Evolutionary conservation across 805 yeast species (phyloP).

Genomic region (Spathaspora hagerdaliae): DNA sequence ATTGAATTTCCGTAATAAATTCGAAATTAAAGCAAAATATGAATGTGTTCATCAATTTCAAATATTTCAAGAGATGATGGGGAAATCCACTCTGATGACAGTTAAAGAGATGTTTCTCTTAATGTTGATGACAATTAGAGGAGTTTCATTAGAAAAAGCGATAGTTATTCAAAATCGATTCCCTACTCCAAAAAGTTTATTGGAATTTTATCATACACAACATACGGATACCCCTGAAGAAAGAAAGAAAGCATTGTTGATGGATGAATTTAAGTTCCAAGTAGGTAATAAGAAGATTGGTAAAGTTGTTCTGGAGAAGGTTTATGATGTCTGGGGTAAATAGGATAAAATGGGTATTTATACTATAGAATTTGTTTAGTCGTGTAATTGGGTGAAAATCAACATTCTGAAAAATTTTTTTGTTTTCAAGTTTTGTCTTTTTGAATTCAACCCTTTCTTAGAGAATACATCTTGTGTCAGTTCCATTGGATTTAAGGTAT

Average conservation of each 20-base stretch:
- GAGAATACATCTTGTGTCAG: no score
- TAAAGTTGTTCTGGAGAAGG: constrained; percentile 44
- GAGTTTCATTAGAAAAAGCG: constrained; percentile 85
- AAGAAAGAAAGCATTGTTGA: constrained; percentile 27
- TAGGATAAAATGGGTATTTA: neutral
- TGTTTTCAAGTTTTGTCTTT: no score
- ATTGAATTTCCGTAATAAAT: constrained; percentile 40
- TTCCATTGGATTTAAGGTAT: neutral
- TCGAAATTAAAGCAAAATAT: constrained; percentile 27
- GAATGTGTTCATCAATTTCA: constrained; percentile 34
- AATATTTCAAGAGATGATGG: constrained; percentile 60
- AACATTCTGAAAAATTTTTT: no score
- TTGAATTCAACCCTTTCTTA: no score
- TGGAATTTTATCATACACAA: constrained; percentile 41
- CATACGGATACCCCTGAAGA: constrained; percentile 13
- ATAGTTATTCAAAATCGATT: constrained; percentile 64
- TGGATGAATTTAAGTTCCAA: constrained; percentile 33
- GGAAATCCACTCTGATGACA: constrained; percentile 67
- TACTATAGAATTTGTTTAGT: neutral
- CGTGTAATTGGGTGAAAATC: neutral
- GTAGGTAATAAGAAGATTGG: constrained; percentile 53
- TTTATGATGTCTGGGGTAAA: constrained; percentile 54
- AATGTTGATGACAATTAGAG: constrained; percentile 76
- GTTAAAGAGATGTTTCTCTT: constrained; percentile 70
- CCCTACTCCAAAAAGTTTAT: constrained; percentile 64